These are phyloP conservation scores for Phalaenopsis equestris DNA, from an alignment of 106 monocot genomes.

Conservation along the genomic window DNA sequence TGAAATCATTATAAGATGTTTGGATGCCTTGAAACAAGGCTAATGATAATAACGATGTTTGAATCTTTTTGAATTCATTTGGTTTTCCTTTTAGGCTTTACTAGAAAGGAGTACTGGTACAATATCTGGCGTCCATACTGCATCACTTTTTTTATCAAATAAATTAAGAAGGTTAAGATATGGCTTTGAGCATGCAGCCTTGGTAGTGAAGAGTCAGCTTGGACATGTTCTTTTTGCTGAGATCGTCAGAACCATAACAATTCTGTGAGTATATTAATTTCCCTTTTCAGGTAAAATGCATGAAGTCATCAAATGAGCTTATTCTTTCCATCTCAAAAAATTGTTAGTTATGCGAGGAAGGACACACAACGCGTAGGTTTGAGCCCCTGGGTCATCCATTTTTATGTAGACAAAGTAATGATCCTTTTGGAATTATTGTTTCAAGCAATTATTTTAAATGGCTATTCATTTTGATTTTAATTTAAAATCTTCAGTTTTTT, in stretches of 20 bases:
- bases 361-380: conserved; percentile 15
- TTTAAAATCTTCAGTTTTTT: neutral
- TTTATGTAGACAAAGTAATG: conserved; percentile 52
- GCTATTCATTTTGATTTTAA: conserved; percentile 5
- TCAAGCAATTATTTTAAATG: neutral
- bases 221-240: conserved; percentile 71
- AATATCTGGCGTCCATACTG: conserved; percentile 17
- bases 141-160: conserved; percentile 50
- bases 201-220: conserved; percentile 70
- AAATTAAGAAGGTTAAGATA: conserved; percentile 48
- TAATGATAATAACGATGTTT: neutral
- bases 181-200: conserved; percentile 84
- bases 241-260: conserved; percentile 53
- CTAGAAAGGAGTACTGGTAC: conserved; percentile 36
- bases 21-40: neutral
- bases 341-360: conserved; percentile 29
- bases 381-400: conserved; percentile 57
- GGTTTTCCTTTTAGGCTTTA: conserved; percentile 40
- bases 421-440: neutral
- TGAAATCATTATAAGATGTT: neutral
- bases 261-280: conserved; percentile 50
- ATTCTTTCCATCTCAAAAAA: conserved; percentile 9
- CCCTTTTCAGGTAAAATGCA: neutral
- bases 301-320: neutral
- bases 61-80: conserved; percentile 2